phyloP scores from a whole-genome alignment of 805 yeast species.

The Candida quercuum region DNA sequence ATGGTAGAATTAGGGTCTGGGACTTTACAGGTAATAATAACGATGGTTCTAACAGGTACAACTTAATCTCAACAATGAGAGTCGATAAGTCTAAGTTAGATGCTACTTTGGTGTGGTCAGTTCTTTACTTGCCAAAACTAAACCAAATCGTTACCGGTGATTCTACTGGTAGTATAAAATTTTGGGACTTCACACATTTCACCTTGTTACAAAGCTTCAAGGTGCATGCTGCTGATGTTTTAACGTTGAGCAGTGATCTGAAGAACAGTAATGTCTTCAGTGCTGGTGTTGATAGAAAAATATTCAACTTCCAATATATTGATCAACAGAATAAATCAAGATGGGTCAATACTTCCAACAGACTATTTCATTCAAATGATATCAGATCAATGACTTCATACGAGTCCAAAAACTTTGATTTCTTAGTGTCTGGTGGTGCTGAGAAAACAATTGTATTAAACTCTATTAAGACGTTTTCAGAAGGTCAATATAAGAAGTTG shows the following conservation, averaged over 20 bases:
- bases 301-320: conserved; percentile 51
- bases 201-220: conserved; percentile 77
- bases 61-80: conserved; percentile 78
- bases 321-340: conserved; percentile 41
- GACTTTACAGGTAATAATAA: conserved; percentile 33
- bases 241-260: conserved; percentile 60
- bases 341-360: conserved; percentile 75
- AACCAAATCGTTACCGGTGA: conserved; percentile 91
- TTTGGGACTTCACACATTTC: conserved; percentile 82
- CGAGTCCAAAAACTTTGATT: conserved; percentile 62
- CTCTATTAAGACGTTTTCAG: conserved; percentile 59
- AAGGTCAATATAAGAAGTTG: conserved; percentile 67
- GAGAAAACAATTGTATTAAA: conserved; percentile 63
- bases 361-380: conserved; percentile 83
- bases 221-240: conserved; percentile 87
- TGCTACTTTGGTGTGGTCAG: conserved; percentile 89
- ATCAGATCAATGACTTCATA: conserved; percentile 69
- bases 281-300: conserved; percentile 92
- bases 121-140: conserved; percentile 53
- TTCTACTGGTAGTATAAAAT: conserved; percentile 88
- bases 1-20: conserved; percentile 90
- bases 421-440: conserved; percentile 79
- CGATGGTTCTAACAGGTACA: conserved; percentile 38
- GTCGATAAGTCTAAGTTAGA: conserved; percentile 86
- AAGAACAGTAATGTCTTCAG: conserved; percentile 65